A percentile compares a stretch with the other conserved stretches of the same genome.
Evolutionary conservation across 108 stramenopile genomes (phyloP).

Genomic region (Skeletonema menzelii): DNA sequence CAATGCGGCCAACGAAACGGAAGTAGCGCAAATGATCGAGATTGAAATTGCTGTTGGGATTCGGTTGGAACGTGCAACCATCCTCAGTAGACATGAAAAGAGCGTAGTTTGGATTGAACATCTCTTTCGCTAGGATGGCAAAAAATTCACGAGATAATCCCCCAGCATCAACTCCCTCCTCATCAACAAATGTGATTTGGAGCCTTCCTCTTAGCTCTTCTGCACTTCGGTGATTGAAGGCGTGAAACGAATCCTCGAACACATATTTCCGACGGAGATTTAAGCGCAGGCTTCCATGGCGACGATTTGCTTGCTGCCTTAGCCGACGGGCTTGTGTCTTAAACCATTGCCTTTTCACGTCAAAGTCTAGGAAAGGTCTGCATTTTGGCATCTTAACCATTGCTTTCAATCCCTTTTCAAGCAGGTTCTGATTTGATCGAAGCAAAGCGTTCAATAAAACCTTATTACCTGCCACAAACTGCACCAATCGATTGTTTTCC

Average conservation of each 20-base stretch:
- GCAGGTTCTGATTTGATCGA: conserved; percentile 82
- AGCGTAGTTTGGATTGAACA: conserved; percentile 98
- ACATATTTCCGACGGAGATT: conserved; percentile 86
- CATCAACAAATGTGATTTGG: conserved; percentile 93
- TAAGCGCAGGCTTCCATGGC: conserved; percentile 87
- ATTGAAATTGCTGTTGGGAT: conserved; percentile 93
- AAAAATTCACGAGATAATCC: conserved; percentile 98
- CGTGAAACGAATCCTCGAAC: conserved; percentile 96
- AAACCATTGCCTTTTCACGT: conserved; percentile 93
- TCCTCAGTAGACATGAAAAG: conserved; percentile 96
- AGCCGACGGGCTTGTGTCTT: conserved; percentile 83
- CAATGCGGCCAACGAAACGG: conserved; percentile 95
- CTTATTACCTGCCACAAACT: conserved; percentile 88
- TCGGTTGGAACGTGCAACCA: conserved; percentile 97
- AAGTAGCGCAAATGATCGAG: conserved; percentile 96
- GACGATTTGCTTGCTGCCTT: conserved; percentile 84
- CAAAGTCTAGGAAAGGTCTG: conserved; percentile 89
- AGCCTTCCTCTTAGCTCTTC: conserved; percentile 95
- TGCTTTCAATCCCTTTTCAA: conserved; percentile 85
- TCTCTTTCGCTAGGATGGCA: conserved; percentile 95
- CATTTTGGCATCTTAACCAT: conserved; percentile 88
- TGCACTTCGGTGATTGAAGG: conserved; percentile 89
- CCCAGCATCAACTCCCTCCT: conserved; percentile 99
- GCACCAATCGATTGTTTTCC: conserved; percentile 58
- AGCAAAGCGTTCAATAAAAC: conserved; percentile 90